Base-by-base conservation (phyloP, 768 basidiomycete species). In the Trametes gibbosa region DNA sequence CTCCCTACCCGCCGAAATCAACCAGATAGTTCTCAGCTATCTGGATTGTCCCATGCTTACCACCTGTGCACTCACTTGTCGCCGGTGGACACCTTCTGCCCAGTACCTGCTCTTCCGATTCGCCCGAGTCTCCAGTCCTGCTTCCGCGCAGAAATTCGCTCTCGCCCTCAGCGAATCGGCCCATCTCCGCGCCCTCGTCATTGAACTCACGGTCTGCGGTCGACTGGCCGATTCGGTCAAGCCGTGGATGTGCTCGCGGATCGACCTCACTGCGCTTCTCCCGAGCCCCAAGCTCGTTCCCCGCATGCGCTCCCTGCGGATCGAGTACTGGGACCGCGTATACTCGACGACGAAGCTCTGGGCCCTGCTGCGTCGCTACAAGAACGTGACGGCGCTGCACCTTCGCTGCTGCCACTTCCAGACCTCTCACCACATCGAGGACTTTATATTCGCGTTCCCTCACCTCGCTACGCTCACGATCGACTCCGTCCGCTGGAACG, bases 1-100 rank as follows among this genome's bases (percentile, higher is more conserved):
- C 27, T 12, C 25, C 2, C 39, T 56, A n/a, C 55, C 55, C 7
- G n/a, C 27, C 2, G 55, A 56, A 27, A 56, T 56, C 37, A n/a
- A 56, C 21, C 55, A 56, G 25, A 37, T n/a, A 10, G 34, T 56
- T 17, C 49, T 56, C 47, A 50, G 47, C 47, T 56, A 56, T 23
- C 47, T 56, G 24, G 55, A 56, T 10, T 17, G 27, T 19, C 9
- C 3, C 2, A 2, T 39, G 9, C 55, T 56, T n/a, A 39, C 10
- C 17, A 3, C 37, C 7, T 56, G 39, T 23, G 37, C 47, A 2
- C 47, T 49, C 27, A n/a, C 29, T 19, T 48, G 39, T 29, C 55
- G 55, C 29, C 19, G 17, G 2, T 56, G 55, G 55, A 25, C 40
- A 1, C 10, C 39, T 8, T 42, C 46, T 12, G 55, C 46, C 14